Base-by-base conservation (phyloP, 169 alveolate genomes). In the Plasmodium gonderi region DNA sequence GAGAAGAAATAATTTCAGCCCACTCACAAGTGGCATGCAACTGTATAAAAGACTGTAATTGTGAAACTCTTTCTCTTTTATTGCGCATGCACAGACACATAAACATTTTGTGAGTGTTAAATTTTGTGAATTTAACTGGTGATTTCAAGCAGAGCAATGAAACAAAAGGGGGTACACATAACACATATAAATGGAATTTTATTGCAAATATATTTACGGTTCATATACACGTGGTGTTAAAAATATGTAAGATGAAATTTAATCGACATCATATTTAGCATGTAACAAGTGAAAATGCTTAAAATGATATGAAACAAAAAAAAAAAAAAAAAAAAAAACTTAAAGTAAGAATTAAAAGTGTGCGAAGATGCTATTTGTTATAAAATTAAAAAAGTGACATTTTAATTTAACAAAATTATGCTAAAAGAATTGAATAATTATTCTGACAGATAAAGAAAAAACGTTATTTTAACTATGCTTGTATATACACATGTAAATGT, bases 1-100 rank as follows among this genome's bases (percentile, higher is more conserved):
- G 31, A 60, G 72, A 20, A 60, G 8, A 60, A 20, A 20, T 36
- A 23, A 23, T 60, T 17, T 60, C 26, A 60, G 36, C 26, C 72
- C 72, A 60, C 72, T 60, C 26, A 60, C 17, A 60, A 60, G 72
- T 60, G 72, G 72, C 72, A n/a, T 60, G 72, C 72, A 60, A n/a
- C 31, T 60, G 72, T 60, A 14, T 6, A 12, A 60, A n/a, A 60
- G 17, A 36, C 72, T 23, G 72, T 17, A 23, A 6, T 60, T 20
- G 26, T 36, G n/a, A 60, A n/a, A 17, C 36, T n/a, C 72, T 0
- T 36, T 23, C 26, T 29, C 72, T 36, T 3, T 60, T 60, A 60
- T 36, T 36, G 26, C 36, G 72, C 72, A 60, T 60, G 11, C 26
- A n/a, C 9, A 23, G 72, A 60, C 72, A 60, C 12, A 60, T 60